Base-by-base conservation (phyloP, 2,329 filamentous ascomycete genomes). In the Hymenoscyphus albidus region DNA sequence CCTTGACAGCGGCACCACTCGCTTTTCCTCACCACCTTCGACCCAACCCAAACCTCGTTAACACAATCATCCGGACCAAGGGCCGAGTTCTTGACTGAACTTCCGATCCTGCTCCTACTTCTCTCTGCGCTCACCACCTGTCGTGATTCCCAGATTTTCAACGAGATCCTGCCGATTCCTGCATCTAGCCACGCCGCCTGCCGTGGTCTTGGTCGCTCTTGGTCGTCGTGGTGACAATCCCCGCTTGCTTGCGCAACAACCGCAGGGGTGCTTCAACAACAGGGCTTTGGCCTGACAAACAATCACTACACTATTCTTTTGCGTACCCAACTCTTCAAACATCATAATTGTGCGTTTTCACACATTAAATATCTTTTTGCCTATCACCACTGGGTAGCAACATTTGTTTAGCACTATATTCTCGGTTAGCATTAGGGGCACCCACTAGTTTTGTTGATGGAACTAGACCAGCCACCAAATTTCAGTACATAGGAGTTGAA, bases 161-260 rank as follows among this genome's bases (percentile, higher is more conserved):
- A 18, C 22, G 22, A 27, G 39, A 14, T 58, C 44, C 44, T 51
- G 10, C 44, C 44, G 22, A 63, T 55, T 54, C 61, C 58, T n/a
- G 42, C 44, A 57, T 31, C 32, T 44, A 38, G 27, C 42, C 27
- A 40, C 22, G 27, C 32, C 27, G 42, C 59, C 48, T 64, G 32
- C 39, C 58, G 54, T 35, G 56, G 14, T 57, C 35, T 9, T 59
- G 66, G 73, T 75, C 69, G 71, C 64, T 71, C 71, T 68, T 74
- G 72, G 67, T 73, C 73, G 72, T 71, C 71, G 68, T 74, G 72
- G 67, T 73, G 73, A 72, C 61, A 65, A 67, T 59, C 65, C 72
- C 67, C 68, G 65, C 67, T 68, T 67, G 65, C 67, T 68, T 65
- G 61, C 16, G 61, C 27, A 40, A 58, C 66, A 66, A 64, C 54